Conservation (phyloP, 192 early-diverging fungal genomes). For the Coemansia sp. region DNA sequence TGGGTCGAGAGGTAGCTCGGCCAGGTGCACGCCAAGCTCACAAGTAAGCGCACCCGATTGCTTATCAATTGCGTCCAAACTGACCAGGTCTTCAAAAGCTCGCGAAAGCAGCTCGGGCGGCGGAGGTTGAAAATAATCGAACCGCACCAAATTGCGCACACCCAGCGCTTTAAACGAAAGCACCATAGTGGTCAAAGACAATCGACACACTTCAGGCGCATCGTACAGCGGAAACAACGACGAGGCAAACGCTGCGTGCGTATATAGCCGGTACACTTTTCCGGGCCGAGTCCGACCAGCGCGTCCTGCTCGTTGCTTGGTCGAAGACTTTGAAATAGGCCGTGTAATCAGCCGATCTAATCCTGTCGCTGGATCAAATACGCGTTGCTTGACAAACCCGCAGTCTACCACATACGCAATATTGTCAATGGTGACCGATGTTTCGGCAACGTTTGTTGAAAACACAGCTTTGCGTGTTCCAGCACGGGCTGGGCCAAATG, state of each 20-base stretch:
- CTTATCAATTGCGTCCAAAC: slow-evolving; percentile 80
- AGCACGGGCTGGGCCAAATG: slow-evolving; percentile 83
- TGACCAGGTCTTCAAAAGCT: slow-evolving; percentile 82
- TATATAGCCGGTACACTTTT: slow-evolving; percentile 93
- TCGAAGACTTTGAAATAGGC: slow-evolving; percentile 87
- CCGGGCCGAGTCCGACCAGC: slow-evolving; percentile 92
- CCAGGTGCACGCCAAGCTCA: slow-evolving; percentile 86
- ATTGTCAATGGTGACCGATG: slow-evolving; percentile 93
- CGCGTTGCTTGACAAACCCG: slow-evolving; percentile 90
- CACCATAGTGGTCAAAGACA: slow-evolving; percentile 84
- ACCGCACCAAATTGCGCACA: slow-evolving; percentile 90
- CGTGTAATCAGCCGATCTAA: slow-evolving; percentile 89
- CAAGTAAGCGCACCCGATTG: slow-evolving; percentile 79
- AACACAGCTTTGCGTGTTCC: slow-evolving; percentile 85
- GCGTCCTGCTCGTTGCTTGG: slow-evolving; percentile 87
- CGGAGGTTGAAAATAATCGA: slow-evolving; percentile 96
- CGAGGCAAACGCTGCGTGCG: slow-evolving; percentile 80
- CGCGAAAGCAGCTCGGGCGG: slow-evolving; percentile 87
- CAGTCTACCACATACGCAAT: slow-evolving; percentile 93
- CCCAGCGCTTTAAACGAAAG: slow-evolving; percentile 86
- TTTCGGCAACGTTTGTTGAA: slow-evolving; percentile 96
- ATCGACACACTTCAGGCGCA: slow-evolving; percentile 87
- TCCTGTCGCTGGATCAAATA: slow-evolving; percentile 83
- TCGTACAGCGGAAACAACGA: slow-evolving; percentile 90
- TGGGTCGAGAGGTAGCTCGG: slow-evolving; percentile 92